Conservation (phyloP, 2,329 filamentous ascomycete species). For the Monascus ruber region DNA sequence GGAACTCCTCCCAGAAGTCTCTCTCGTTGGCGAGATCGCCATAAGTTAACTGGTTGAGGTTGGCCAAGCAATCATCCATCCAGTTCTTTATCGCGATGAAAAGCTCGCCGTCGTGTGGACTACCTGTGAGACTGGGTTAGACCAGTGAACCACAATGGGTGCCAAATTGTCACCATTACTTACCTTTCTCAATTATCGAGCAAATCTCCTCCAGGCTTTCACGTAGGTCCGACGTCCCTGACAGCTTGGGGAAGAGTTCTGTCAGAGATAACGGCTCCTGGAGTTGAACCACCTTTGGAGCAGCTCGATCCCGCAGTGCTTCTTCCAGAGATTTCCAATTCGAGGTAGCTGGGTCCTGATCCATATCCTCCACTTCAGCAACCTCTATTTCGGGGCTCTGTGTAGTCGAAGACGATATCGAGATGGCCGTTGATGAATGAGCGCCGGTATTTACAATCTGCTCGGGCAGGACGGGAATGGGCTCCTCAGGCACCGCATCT, state of each 20-base stretch:
- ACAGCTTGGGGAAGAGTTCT: slow-evolving; percentile 27
- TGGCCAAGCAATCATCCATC: slow-evolving; percentile 27
- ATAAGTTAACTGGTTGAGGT: slow-evolving; percentile 22
- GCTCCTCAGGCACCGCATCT: slow-evolving; percentile 7
- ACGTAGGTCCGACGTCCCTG: slow-evolving; percentile 12
- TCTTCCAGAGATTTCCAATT: slow-evolving; percentile 32
- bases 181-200: slow-evolving; percentile 28
- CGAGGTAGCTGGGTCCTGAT: slow-evolving; percentile 34
- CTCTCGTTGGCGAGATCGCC: slow-evolving; percentile 27
- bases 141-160: neutral
- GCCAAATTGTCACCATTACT: neutral
- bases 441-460: slow-evolving; percentile 9
- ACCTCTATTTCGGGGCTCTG: slow-evolving; percentile 39
- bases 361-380: slow-evolving; percentile 38
- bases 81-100: slow-evolving; percentile 30
- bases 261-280: slow-evolving; percentile 20
- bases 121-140: slow-evolving; percentile 12
- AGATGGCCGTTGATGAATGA: slow-evolving; percentile 21
- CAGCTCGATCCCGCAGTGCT: slow-evolving; percentile 18
- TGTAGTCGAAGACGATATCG: slow-evolving; percentile 32
- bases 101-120: slow-evolving; percentile 17
- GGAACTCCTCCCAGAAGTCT: slow-evolving; percentile 36
- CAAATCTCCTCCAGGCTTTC: slow-evolving; percentile 25
- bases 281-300: slow-evolving; percentile 24
- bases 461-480: slow-evolving; percentile 5